These are phyloP conservation scores for Fusarium torulosum DNA, from an alignment of 2,329 filamentous ascomycete species.

Conservation along the genomic window DNA sequence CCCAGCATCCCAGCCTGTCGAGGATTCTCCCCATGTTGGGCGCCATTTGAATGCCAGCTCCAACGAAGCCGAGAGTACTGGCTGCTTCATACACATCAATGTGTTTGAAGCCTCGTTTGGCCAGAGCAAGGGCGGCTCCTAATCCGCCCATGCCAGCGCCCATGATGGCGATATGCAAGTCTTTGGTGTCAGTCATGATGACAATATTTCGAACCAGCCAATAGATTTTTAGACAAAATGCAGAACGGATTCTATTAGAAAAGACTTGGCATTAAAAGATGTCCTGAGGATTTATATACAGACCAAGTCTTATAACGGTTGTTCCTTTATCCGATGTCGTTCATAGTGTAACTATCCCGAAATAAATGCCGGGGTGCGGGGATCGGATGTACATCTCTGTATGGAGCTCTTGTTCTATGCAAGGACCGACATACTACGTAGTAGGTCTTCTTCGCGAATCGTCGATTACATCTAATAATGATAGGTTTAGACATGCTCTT, in stretches of 20 bases:
- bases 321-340: conserved; percentile 37
- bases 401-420: conserved; percentile 16
- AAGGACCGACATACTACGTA: not conserved
- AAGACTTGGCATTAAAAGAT: not conserved
- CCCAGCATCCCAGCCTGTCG: conserved; percentile 79
- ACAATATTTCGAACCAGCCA: not conserved
- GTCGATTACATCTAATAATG: not conserved
- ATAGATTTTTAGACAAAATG: not conserved
- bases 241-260: no score
- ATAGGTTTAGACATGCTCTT: not conserved
- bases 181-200: conserved; percentile 36
- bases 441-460: not conserved
- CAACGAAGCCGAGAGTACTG: conserved; percentile 62
- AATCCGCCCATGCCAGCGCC: conserved; percentile 57
- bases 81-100: conserved; percentile 48
- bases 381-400: conserved; percentile 20
- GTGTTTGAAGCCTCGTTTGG: conserved; percentile 47
- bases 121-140: conserved; percentile 55
- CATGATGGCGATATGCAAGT: conserved; percentile 44
- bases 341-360: conserved; percentile 27
- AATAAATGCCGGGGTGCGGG: conserved; percentile 42
- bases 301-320: conserved; percentile 6
- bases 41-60: conserved; percentile 86
- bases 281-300: conserved; percentile 1
- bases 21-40: conserved; percentile 86